Evolutionary conservation across 2,329 filamentous ascomycete genomes (phyloP), one percentile per base, ranked within the genome.

Genomic region (Alternaria incomplexa): DNA sequence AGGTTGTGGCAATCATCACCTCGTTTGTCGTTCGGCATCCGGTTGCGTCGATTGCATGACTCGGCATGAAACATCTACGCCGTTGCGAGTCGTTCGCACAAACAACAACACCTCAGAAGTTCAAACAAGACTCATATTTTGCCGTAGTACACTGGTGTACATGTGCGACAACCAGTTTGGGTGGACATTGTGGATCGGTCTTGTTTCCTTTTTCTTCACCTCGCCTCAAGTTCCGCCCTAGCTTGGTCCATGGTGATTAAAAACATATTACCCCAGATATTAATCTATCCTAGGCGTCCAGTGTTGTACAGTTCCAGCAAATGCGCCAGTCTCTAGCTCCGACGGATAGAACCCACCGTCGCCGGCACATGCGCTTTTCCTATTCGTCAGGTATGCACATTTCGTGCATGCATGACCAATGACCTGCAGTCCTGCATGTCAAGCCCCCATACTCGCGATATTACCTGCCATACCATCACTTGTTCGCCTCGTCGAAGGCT

Each of bases 241-340:
- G 54, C 62, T 52, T 57, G 48, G 54, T 22, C 50, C 56, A 61
- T 56, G 55, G 43, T 66, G 72, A 71, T 73, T 73, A 62, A 64
- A 59, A 63, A 57, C 64, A 70, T 67, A 76, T 74, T 73, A 70
- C 54, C 63, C 66, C 69, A 73, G 53, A 74, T 74, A 77, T 77
- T 78, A 78, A 76, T 76, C 58, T 75, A 76, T 62, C 57, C 63
- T 63, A 56, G 61, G 65, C 70, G 46, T 60, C 23, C 15, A 50
- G 56, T 30, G 45, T 59, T 56, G 59, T 51, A 50, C 55, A 59
- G 65, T 72, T 68, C 54, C 61, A 68, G 40, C 53, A 62, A 58
- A 46, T 17, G 59, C 58, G 59, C 63, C 66, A 57, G 66, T 56
- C 55, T 52, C 50, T 61, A 43, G 48, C 58, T 48, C 48, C 51